A percentile compares a stretch with the other conserved stretches of the same genome.
phyloP scores from a whole-genome alignment of 1,284 basidiomycete genomes.

The Sphagnurus paluster region DNA sequence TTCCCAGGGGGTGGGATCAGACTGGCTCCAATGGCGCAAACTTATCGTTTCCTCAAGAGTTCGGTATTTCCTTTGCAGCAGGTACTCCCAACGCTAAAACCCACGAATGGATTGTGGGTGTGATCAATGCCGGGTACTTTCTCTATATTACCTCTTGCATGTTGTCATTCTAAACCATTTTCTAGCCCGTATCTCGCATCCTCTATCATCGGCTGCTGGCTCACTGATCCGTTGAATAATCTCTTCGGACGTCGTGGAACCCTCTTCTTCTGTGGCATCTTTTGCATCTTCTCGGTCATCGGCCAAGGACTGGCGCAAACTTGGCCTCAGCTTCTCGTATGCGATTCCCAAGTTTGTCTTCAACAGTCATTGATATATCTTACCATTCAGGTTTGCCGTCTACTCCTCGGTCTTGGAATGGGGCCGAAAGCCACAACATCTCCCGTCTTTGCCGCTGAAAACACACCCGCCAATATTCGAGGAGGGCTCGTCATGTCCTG shows the following conservation, averaged over 20 bases:
- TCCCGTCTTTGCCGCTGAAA: slow-evolving; percentile 61
- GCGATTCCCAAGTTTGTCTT: slow-evolving; percentile 12
- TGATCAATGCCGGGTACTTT: slow-evolving; percentile 45
- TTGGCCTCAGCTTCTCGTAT: slow-evolving; percentile 50
- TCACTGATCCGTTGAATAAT: slow-evolving; percentile 49
- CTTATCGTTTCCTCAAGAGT: slow-evolving; percentile 59
- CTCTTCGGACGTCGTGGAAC: slow-evolving; percentile 66
- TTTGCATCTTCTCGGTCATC: slow-evolving; percentile 61
- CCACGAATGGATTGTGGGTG: slow-evolving; percentile 48
- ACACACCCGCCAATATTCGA: slow-evolving; percentile 61
- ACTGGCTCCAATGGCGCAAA: slow-evolving; percentile 66
- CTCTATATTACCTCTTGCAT: background rate
- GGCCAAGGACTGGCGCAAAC: slow-evolving; percentile 55
- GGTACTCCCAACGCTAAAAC: slow-evolving; percentile 28
- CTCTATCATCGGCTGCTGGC: slow-evolving; percentile 45
- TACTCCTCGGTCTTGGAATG: slow-evolving; percentile 69
- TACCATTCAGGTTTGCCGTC: slow-evolving; percentile 43
- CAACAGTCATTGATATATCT: background rate
- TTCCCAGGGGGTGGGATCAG: slow-evolving; percentile 66
- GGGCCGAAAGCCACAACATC: slow-evolving; percentile 66
- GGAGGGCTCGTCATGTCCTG: slow-evolving; percentile 73
- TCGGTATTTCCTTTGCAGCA: slow-evolving; percentile 37
- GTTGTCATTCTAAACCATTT: slow-evolving; percentile 1
- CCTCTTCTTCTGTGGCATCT: slow-evolving; percentile 65
- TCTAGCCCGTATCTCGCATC: slow-evolving; percentile 44